phyloP scores from a whole-genome alignment of 2,329 filamentous ascomycete species.

The Claviceps paspali region DNA sequence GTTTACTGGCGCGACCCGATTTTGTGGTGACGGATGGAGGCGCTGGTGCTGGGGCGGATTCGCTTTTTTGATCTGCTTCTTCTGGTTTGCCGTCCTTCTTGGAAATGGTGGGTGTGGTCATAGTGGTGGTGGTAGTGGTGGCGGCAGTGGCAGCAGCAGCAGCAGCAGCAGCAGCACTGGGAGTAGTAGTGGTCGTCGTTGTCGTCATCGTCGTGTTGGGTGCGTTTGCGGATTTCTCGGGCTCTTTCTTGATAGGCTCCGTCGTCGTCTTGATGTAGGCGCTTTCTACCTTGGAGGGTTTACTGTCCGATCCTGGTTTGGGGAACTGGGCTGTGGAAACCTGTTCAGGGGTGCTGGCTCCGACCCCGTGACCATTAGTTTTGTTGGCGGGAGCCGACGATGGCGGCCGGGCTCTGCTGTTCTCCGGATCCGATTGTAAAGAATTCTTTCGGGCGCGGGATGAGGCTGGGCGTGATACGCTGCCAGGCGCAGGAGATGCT shows the following conservation, averaged over 20 bases:
- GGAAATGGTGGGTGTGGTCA: conserved; percentile 9
- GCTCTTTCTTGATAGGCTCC: conserved; percentile 20
- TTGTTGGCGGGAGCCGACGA: conserved; percentile 31
- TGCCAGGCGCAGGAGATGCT: conserved; percentile 44
- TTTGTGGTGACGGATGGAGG: conserved; percentile 42
- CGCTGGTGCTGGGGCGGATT: conserved; percentile 23
- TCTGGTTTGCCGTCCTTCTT: conserved; percentile 30
- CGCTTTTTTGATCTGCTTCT: conserved; percentile 22
- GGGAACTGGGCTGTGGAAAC: conserved; percentile 15
- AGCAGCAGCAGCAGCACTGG: no score
- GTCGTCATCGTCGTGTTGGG: conserved; percentile 11
- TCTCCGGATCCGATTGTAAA: conserved; percentile 43
- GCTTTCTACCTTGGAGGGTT: conserved; percentile 32
- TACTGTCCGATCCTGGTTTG: conserved; percentile 26
- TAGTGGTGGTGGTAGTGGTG: conserved; percentile 10
- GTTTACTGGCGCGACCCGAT: conserved; percentile 50
- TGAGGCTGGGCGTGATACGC: conserved; percentile 45
- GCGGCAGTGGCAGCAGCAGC: no score
- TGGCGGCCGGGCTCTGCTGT: conserved; percentile 19
- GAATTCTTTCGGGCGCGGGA: conserved; percentile 66
- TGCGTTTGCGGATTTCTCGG: conserved; percentile 14
- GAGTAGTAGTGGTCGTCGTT: conserved; percentile 7
- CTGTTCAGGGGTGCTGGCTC: conserved; percentile 22
- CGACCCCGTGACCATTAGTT: conserved; percentile 33
- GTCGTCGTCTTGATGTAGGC: conserved; percentile 14